Evolutionary conservation across 176 grass and related monocot species (phyloP).

Genomic region (Leersia perrieri): DNA sequence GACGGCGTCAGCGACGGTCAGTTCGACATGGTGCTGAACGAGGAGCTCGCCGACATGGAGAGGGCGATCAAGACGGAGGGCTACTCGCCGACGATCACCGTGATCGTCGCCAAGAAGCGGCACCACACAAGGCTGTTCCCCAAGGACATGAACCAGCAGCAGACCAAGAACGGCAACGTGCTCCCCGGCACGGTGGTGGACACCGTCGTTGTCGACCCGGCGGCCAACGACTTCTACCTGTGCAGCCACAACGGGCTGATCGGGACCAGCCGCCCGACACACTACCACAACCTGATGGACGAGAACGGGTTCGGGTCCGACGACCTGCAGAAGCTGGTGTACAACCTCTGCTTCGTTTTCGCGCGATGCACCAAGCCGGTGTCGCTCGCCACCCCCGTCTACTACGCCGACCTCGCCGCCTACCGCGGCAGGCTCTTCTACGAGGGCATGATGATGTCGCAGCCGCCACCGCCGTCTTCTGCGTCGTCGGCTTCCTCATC

Average conservation of each 20-base stretch:
- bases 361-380: constrained; percentile 67
- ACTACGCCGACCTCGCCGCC: constrained; percentile 57
- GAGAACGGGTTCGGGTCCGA: constrained; percentile 37
- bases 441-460: constrained; percentile 34
- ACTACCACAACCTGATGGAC: constrained; percentile 52
- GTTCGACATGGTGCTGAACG: constrained; percentile 49
- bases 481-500: neutral
- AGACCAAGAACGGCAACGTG: constrained; percentile 30
- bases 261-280: constrained; percentile 59
- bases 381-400: constrained; percentile 52
- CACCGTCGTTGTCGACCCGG: constrained; percentile 40
- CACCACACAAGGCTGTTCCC: constrained; percentile 60
- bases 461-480: neutral
- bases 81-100: constrained; percentile 56
- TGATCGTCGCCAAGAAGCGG: constrained; percentile 58
- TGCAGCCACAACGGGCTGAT: constrained; percentile 54
- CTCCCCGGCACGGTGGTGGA: constrained; percentile 62
- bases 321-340: constrained; percentile 60
- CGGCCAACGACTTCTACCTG: constrained; percentile 57
- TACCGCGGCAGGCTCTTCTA: constrained; percentile 59
- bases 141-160: neutral
- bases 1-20: constrained; percentile 61
- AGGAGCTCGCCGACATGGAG: constrained; percentile 46
- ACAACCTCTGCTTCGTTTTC: constrained; percentile 55
- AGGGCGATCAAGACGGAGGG: neutral